phyloP scores from a whole-genome alignment of 208 protist genomes.

The Polymyxa betae region DNA sequence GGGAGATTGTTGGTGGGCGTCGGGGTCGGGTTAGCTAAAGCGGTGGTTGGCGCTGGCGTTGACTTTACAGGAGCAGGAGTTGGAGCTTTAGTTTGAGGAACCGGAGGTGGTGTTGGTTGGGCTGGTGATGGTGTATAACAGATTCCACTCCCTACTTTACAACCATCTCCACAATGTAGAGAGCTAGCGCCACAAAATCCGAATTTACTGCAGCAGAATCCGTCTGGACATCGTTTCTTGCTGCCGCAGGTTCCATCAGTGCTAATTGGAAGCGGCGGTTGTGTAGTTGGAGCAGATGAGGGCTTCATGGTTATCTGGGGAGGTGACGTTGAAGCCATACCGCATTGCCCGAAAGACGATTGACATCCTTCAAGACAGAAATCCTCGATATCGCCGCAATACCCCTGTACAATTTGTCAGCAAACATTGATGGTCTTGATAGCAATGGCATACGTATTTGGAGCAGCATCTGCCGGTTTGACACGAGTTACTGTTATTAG shows the following conservation, averaged over 20 bases:
- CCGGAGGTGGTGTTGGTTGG: neutral
- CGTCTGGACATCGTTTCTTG: neutral
- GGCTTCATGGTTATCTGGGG: neutral
- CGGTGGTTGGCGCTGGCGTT: neutral
- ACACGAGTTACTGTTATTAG: neutral
- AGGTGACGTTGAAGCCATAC: neutral
- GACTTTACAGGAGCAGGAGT: neutral
- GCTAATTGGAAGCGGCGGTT: neutral
- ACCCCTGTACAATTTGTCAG: neutral
- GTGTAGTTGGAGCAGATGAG: neutral
- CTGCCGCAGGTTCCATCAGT: neutral
- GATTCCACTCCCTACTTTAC: neutral
- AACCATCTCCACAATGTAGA: neutral
- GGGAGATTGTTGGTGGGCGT: neutral
- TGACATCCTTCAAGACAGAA: conserved; percentile 13
- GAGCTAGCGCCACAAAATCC: neutral
- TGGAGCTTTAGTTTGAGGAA: neutral
- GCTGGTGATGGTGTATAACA: neutral
- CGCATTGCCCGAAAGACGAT: neutral
- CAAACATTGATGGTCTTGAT: neutral
- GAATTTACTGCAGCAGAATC: neutral
- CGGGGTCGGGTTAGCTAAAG: neutral
- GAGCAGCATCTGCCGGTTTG: neutral
- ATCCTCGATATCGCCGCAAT: neutral
- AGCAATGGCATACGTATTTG: neutral